Conservation (phyloP, 768 basidiomycete species). For the Termitomyces sp. region DNA sequence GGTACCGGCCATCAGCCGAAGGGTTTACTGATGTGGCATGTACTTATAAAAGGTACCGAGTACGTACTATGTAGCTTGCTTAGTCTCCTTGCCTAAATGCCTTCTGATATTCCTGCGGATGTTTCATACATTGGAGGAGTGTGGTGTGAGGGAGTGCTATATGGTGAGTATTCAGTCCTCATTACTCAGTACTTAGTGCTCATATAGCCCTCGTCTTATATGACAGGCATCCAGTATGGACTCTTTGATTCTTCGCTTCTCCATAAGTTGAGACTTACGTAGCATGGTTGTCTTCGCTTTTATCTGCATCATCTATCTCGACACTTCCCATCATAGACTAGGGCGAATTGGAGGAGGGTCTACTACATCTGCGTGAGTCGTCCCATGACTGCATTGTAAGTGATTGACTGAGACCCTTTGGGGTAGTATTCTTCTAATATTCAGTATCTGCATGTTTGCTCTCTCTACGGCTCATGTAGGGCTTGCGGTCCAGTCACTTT, state of each 20-base stretch:
- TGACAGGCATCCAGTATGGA: constrained; percentile 21
- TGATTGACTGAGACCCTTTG: background rate
- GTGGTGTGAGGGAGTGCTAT: constrained; percentile 23
- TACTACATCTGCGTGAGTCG: constrained; percentile 14
- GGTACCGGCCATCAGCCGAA: background rate
- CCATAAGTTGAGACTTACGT: background rate
- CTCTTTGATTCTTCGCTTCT: background rate
- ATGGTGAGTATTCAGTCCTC: constrained; percentile 17
- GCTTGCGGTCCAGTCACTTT: constrained; percentile 19
- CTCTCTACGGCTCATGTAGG: constrained; percentile 22
- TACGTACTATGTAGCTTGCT: background rate
- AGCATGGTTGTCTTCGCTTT: constrained; percentile 19
- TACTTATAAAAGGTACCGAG: background rate
- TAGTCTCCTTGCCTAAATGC: constrained; percentile 9
- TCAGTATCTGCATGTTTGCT: constrained; percentile 20
- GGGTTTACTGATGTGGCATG: background rate
- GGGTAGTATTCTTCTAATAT: constrained; percentile 15
- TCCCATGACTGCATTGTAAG: too few species aligned
- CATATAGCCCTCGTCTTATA: background rate
- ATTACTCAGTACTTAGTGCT: background rate
- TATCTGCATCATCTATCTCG: constrained; percentile 17
- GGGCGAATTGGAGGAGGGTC: constrained; percentile 11
- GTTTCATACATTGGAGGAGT: constrained; percentile 25
- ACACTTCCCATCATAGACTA: constrained; percentile 12
- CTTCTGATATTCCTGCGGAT: constrained; percentile 22